phyloP scores from a whole-genome alignment of 345 rosid genomes.

The Rhodamnia argentea region DNA sequence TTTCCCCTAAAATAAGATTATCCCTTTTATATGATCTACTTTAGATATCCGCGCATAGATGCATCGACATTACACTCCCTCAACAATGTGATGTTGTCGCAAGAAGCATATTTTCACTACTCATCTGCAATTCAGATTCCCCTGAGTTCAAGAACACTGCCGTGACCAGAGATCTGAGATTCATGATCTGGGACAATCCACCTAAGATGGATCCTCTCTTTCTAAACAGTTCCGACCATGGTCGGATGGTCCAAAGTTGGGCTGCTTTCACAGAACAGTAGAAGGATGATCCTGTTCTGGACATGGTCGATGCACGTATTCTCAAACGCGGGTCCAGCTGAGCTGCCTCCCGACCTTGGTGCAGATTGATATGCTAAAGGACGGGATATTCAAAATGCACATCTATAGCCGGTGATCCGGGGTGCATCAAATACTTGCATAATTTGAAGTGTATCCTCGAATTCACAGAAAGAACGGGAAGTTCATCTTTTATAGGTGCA shows the following conservation, averaged over 20 bases:
- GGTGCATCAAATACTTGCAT: no score
- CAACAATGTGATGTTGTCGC: slow-evolving; percentile 63
- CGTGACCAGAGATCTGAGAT: slow-evolving; percentile 68
- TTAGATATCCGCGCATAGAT: no score
- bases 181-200: slow-evolving; percentile 95
- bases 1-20: slow-evolving; percentile 33
- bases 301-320: slow-evolving; percentile 63
- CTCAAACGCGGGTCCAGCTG: slow-evolving; percentile 51
- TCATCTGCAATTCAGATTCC: slow-evolving; percentile 58
- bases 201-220: slow-evolving; percentile 91
- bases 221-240: slow-evolving; percentile 47
- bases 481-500: not conserved
- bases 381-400: not conserved
- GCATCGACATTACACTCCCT: not conserved
- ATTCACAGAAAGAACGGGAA: not conserved
- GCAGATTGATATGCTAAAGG: not conserved
- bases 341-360: slow-evolving; percentile 74
- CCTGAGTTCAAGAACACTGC: slow-evolving; percentile 75
- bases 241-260: slow-evolving; percentile 68
- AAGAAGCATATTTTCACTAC: slow-evolving; percentile 87
- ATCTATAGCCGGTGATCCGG: not conserved
- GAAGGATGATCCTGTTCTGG: slow-evolving; percentile 57
- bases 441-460: not conserved
- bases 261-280: slow-evolving; percentile 79
- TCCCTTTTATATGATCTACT: slow-evolving; percentile 66